phyloP scores from a whole-genome alignment of 2,329 filamentous ascomycete genomes.

The Aspergillus ochraceoroseus region DNA sequence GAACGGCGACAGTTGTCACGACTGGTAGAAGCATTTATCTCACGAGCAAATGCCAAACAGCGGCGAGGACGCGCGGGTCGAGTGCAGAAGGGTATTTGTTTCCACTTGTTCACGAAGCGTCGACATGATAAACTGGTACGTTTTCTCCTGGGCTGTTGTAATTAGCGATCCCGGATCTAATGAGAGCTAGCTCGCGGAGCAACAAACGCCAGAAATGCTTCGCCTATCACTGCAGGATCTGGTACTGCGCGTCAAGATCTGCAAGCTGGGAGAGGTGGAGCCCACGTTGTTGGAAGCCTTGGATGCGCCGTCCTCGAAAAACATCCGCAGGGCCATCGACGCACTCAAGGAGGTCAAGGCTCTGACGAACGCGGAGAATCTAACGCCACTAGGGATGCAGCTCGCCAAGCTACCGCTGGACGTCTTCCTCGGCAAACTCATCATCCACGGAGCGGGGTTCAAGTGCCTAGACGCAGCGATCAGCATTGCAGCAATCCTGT shows the following conservation, averaged over 20 bases:
- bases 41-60: slow-evolving; percentile 91
- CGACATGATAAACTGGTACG: slow-evolving; percentile 67
- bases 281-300: slow-evolving; percentile 81
- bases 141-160: background rate
- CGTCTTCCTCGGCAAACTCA: slow-evolving; percentile 89
- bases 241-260: slow-evolving; percentile 94
- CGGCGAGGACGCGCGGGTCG: slow-evolving; percentile 87
- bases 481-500: slow-evolving; percentile 87
- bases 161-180: background rate
- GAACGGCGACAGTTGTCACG: slow-evolving; percentile 86
- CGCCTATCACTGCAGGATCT: slow-evolving; percentile 89
- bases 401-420: slow-evolving; percentile 85
- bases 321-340: slow-evolving; percentile 87
- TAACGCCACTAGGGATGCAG: slow-evolving; percentile 81
- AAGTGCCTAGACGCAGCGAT: slow-evolving; percentile 86
- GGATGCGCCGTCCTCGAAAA: slow-evolving; percentile 84
- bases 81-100: slow-evolving; percentile 91
- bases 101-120: slow-evolving; percentile 89
- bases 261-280: slow-evolving; percentile 89
- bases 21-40: slow-evolving; percentile 91
- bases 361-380: slow-evolving; percentile 70
- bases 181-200: slow-evolving; percentile 64
- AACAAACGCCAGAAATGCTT: slow-evolving; percentile 95
- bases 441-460: slow-evolving; percentile 80
- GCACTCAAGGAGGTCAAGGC: slow-evolving; percentile 90